Base-by-base conservation (phyloP, 768 basidiomycete genomes). In the Lyophyllum decastes region DNA sequence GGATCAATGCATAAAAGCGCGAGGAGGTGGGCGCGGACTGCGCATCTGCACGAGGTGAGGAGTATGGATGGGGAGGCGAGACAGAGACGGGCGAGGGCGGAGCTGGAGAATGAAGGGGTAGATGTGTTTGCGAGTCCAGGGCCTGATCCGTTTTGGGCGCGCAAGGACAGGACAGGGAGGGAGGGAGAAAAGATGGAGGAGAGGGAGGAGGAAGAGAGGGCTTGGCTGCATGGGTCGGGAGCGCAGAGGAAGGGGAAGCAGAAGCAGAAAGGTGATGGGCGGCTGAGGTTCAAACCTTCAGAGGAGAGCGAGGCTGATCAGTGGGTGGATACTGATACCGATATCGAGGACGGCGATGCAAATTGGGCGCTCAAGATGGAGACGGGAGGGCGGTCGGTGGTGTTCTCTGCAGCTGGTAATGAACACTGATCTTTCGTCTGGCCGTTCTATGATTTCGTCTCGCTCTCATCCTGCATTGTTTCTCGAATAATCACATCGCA, bases 11-110 rank as follows among this genome's bases (percentile, higher is more conserved):
- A 78, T 7, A 75, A 72, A 50, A 80, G 81, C 53, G 79, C 81
- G 17, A 82, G 79, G 59, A 78, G 78, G 35, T 86, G 85, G 81
- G 88, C 87, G 21, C 75, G 85, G 35, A 86, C 76, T 0, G 84
- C 89, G 2, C 89, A 90, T 73, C 62, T 90, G 46, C 89, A 90
- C 60, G 85, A 88, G 64, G 82, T 89, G n/a, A 48, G 59, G 43
- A 48, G 43, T 38, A 46, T 22, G 46, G 54, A 55, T 25, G 9
- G 46, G 22, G 22, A 33, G 4, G 19, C 26, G 26, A 44, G 9
- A 22, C 24, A 21, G 11, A 9, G 47, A 16, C 10, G 24, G 11
- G 14, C 54, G 24, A 30, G 50, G n/a, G 43, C 3, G 52, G 52
- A 38, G 40, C 9, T 40, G 52, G 52, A 57, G 49, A 58, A 56